Evolutionary conservation across 2,329 filamentous ascomycete species (phyloP), one percentile per base, ranked within the genome.

Genomic region (Xylariaceae sp.): DNA sequence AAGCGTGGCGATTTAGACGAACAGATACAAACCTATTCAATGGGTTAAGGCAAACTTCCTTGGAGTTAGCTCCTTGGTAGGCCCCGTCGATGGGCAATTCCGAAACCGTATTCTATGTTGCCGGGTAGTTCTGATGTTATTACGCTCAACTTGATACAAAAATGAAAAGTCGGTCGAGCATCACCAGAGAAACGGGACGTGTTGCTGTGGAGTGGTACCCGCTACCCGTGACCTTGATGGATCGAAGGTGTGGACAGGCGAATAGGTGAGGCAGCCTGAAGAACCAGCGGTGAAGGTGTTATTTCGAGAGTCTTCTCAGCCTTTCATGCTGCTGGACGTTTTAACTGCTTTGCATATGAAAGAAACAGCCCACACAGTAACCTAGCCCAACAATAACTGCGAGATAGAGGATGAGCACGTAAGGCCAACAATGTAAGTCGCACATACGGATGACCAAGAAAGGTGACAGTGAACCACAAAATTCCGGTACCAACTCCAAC

Each of bases 111-210:
- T 47, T 50, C 40, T n/a, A 55, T 27, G 53, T 30, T 40, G 46
- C 43, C 50, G 27, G 40, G 23, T 23, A 11, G 13, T 18, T 52
- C 29, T 16, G 33, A 41, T 24, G n/a, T n/a, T n/a, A n/a, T n/a
- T n/a, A n/a, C n/a, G n/a, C n/a, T n/a, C n/a, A n/a, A n/a, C n/a
- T 21, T 50, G 7, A 50, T 45, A 39, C 43, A 18, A 21, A 42
- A 32, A 41, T 39, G 57, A 61, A 64, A 61, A 61, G 58, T 63
- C 62, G 60, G 60, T 64, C 64, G 63, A 50, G 50, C 33, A 49
- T 61, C 59, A 61, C 49, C 54, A 42, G 50, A 49, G 56, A 55
- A 59, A 55, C 56, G 45, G 26, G 48, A 43, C 39, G 43, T 49
- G 45, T 55, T 55, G 55, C 50, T 50, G 50, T 55, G 56, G 50